Evolutionary conservation across 2,329 filamentous ascomycete species (phyloP).

Genomic region (Leptosphaerulina australis): DNA sequence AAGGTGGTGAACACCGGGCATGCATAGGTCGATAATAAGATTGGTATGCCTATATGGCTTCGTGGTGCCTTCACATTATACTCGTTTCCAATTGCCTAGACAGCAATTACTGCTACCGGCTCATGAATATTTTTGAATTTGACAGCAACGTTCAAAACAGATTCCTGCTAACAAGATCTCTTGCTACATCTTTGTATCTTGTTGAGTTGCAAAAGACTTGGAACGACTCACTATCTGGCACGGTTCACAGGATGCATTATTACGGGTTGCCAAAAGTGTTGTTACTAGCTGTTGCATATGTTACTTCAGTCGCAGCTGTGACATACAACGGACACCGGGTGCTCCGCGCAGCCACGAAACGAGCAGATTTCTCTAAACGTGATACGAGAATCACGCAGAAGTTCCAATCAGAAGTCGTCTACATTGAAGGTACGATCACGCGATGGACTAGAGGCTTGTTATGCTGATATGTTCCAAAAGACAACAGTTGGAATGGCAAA

Average conservation of each 20-base stretch:
- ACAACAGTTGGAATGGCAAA: conserved; percentile 32
- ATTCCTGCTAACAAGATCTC: too few species aligned
- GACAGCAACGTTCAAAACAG: too few species aligned
- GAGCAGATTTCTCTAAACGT: conserved; percentile 33
- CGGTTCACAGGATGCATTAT: conserved; percentile 2
- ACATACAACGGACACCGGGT: conserved; percentile 24
- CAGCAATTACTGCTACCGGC: too few species aligned
- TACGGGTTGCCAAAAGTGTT: not conserved
- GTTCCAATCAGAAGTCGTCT: conserved; percentile 39
- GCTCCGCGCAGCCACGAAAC: conserved; percentile 42
- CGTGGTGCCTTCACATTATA: too few species aligned
- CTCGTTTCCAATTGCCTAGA: too few species aligned
- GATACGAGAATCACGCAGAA: conserved; percentile 34
- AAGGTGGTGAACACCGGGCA: not conserved
- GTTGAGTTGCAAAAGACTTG: too few species aligned
- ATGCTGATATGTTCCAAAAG: conserved; percentile 22
- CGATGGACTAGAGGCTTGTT: too few species aligned
- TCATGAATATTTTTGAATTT: too few species aligned
- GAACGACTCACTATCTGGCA: too few species aligned
- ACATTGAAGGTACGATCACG: conserved; percentile 40
- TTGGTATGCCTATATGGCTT: not conserved
- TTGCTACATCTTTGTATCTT: too few species aligned
- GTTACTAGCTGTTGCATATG: conserved; percentile 1
- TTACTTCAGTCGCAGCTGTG: not conserved
- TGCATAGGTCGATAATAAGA: not conserved